Conservation (phyloP, 352 stramenopile genomes). For the Phytopythium sindhum region DNA sequence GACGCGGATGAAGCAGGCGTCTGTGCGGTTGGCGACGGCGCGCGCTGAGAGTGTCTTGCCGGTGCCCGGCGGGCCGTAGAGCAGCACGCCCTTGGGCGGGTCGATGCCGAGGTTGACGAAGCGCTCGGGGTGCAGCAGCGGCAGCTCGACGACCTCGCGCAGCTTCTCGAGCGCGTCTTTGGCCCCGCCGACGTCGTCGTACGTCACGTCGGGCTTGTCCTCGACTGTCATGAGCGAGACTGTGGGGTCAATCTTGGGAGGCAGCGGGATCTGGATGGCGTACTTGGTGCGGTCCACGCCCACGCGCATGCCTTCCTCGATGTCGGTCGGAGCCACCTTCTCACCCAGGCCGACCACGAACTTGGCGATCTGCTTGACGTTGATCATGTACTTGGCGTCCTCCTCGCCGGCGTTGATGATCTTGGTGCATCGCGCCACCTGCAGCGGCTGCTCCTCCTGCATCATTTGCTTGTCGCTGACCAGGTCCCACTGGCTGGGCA, state of each 20-base stretch:
- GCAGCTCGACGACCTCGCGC: slow-evolving; percentile 98
- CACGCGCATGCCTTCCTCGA: slow-evolving; percentile 99
- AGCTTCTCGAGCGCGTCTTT: slow-evolving; percentile 99
- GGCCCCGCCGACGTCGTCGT: slow-evolving; percentile 98
- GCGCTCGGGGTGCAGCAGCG: slow-evolving; percentile 96
- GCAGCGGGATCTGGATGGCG: slow-evolving; percentile 97
- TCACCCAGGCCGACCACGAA: slow-evolving; percentile 98
- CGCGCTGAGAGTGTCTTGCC: slow-evolving; percentile 97
- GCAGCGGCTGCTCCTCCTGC: slow-evolving; percentile 97
- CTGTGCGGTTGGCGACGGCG: slow-evolving; percentile 98
- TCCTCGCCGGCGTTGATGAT: slow-evolving; percentile 94
- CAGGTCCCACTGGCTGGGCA: slow-evolving; percentile 98
- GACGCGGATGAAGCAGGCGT: slow-evolving; percentile 99
- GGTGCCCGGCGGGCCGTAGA: slow-evolving; percentile 97
- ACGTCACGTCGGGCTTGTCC: slow-evolving; percentile 99
- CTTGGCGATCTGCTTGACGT: slow-evolving; percentile 99
- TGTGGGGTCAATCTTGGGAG: slow-evolving; percentile 99
- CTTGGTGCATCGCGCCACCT: slow-evolving; percentile 96
- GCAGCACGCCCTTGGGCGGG: slow-evolving; percentile 98
- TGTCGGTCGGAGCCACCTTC: slow-evolving; percentile 98
- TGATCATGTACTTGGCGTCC: slow-evolving; percentile 99
- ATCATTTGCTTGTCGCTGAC: slow-evolving; percentile 99
- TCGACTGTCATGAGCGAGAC: slow-evolving; percentile 97
- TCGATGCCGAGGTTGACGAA: slow-evolving; percentile 99
- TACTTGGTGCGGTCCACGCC: slow-evolving; percentile 98